These are phyloP conservation scores for Heliocybe sulcata DNA, from an alignment of 1,284 basidiomycete genomes.

Conservation along the genomic window DNA sequence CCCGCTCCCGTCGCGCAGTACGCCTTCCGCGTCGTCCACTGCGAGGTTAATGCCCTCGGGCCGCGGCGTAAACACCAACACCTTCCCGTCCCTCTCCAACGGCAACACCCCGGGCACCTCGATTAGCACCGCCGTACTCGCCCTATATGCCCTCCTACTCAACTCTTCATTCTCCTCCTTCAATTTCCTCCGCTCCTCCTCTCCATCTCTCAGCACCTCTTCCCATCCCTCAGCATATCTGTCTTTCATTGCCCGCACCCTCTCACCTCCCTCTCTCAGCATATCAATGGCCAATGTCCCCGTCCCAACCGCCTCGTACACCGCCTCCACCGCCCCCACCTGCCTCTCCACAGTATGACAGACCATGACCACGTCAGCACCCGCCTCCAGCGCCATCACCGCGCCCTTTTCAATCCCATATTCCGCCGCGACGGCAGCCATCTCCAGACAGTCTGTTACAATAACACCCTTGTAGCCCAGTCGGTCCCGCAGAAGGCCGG, in stretches of 20 bases:
- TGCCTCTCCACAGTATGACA: conserved; percentile 55
- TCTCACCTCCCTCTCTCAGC: conserved; percentile 32
- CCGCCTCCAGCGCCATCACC: conserved; percentile 46
- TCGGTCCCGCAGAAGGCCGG: conserved; percentile 39
- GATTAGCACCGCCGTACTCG: conserved; percentile 38
- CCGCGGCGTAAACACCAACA: conserved; percentile 48
- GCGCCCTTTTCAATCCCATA: conserved; percentile 49
- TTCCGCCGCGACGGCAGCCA: conserved; percentile 55
- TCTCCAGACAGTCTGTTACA: conserved; percentile 65
- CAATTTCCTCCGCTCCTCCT: conserved; percentile 22
- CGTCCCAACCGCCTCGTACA: conserved; percentile 37
- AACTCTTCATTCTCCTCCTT: conserved; percentile 33
- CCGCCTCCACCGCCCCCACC: conserved; percentile 39
- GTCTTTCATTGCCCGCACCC: conserved; percentile 44
- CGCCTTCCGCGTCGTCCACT: conserved; percentile 48
- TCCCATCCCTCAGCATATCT: conserved; percentile 42
- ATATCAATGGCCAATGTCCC: conserved; percentile 32
- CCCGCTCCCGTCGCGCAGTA: conserved; percentile 34
- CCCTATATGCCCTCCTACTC: conserved; percentile 38
- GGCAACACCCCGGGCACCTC: conserved; percentile 30
- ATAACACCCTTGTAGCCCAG: conserved; percentile 47
- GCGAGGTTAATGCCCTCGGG: conserved; percentile 52
- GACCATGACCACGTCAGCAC: conserved; percentile 64
- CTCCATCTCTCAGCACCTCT: conserved; percentile 17
- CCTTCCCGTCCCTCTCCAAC: conserved; percentile 17